Base-by-base conservation (phyloP, 2,329 filamentous ascomycete species). In the Westerdykella ornata region DNA sequence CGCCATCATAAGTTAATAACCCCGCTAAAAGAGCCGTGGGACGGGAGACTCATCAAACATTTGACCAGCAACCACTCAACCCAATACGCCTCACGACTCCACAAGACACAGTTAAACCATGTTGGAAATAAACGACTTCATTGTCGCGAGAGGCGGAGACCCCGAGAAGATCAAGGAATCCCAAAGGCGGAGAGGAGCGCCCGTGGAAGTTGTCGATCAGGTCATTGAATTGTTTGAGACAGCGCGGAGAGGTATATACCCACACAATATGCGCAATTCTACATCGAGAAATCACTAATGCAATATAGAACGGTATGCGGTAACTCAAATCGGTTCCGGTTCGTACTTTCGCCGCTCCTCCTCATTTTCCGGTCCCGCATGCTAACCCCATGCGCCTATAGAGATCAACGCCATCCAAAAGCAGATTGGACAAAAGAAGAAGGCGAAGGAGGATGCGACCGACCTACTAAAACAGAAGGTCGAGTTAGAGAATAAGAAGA, bases 81-180 rank as follows among this genome's bases (percentile, higher is more conserved):
- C 22, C 3, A 26, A 11, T 26, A 26, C 22, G 12, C 22, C 22
- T 11, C 22, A 4, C 22, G 4, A 26, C 12, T 26, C 8, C 3
- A 26, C 3, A 26, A 7, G 22, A 26, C 22, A 26, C 8, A 26
- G 12, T 26, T 8, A 8, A 7, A 26, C 22, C 22, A 26, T 26
- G 22, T 9, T 26, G 8, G 22, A 26, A 26, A 26, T 26, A 7
- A 71, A 73, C 58, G 72, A 74, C 58, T 75, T 74, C 61, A 73
- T 74, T 56, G 62, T 78, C 63, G 88, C 96, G 68, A 85, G 88
- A 57, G 92, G 90, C 53, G 92, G 92, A 56, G 81, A 97, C 70
- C 87, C 88, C 13, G 84, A 94, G 63, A 83, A 82, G 72, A 92
- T 98, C 68, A 85, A 85, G 67, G 88, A 96, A 68, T 92, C 85